Evolutionary conservation across 164 flowering plant species (phyloP).

Genomic region (Echeveria elegans): DNA sequence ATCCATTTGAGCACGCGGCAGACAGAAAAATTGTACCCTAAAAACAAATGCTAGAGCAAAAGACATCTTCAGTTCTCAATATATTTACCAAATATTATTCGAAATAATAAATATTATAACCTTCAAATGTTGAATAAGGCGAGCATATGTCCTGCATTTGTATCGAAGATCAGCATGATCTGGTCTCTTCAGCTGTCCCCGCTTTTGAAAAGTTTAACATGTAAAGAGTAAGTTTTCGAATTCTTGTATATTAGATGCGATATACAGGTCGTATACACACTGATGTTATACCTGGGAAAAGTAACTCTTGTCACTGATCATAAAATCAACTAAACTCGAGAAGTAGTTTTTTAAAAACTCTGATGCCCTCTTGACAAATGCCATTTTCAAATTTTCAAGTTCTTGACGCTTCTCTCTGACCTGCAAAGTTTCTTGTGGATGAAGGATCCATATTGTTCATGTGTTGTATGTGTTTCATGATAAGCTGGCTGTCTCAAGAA

Average conservation of each 20-base stretch:
- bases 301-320: slow-evolving; percentile 94
- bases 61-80: background rate
- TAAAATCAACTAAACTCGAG: slow-evolving; percentile 94
- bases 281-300: slow-evolving; percentile 73
- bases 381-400: slow-evolving; percentile 69
- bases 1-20: background rate
- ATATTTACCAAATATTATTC: background rate
- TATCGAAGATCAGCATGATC: slow-evolving; percentile 99
- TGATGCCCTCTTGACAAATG: slow-evolving; percentile 90
- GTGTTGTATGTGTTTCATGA: background rate
- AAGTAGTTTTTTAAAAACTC: slow-evolving; percentile 93
- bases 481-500: background rate
- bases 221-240: slow-evolving; percentile 12
- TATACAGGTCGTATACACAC: background rate
- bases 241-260: background rate
- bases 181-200: slow-evolving; percentile 97
- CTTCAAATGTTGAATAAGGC: slow-evolving; percentile 93
- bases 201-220: slow-evolving; percentile 32
- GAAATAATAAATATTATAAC: slow-evolving; percentile 20
- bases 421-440: slow-evolving; percentile 25
- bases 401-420: slow-evolving; percentile 87
- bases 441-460: background rate
- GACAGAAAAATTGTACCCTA: background rate
- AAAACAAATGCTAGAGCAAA: background rate
- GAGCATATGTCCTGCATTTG: slow-evolving; percentile 99